Evolutionary conservation across 768 basidiomycete species (phyloP), one percentile per base, ranked within the genome.

Genomic region (Hemileccinum impolitum): DNA sequence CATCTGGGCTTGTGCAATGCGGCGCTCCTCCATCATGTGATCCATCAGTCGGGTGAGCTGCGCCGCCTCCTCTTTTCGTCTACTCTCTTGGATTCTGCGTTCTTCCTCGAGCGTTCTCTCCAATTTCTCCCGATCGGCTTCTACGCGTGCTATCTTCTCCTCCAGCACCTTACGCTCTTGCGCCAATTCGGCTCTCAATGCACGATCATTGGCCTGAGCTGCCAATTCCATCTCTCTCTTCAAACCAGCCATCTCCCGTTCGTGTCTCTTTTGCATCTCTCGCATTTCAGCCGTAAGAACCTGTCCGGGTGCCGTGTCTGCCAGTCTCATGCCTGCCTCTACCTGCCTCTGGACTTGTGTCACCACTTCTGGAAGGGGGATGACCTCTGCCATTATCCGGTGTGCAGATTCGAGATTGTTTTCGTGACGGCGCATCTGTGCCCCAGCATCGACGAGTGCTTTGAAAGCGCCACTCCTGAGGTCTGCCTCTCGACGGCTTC

Each of bases 321-420:
- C 58, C n/a, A 80, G 67, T 23, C 71, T 66, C 41, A 72, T 70
- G 4, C 68, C 61, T 36, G 69, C 62, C 28, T 69, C 70, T 1
- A 80, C 63, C 52, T 82, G 78, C 10, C 62, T 55, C 54, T 80
- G 78, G 35, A 82, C 76, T 32, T 68, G 70, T 8, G 79, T 63
- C 3, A 69, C 58, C 2, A 68, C 40, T 0, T 77, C 68, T 14
- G 50, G 48, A 10, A 71, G 72, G 25, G 56, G 51, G 3, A 75
- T 45, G 35, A 80, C 56, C 5, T 62, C 59, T 1, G 66, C 63
- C 1, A 81, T 50, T 40, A 80, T 74, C 6, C 43, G 50, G 4
- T 66, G 67, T 2, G 74, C 78, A 4, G 76, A 76, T 31, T 66
- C 62, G 2, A 64, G 28, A 2, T 65, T 70, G 43, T 70, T 68